Conservation (phyloP, 2,329 filamentous ascomycete genomes). For the Macrophomina pseudophaseolina region DNA sequence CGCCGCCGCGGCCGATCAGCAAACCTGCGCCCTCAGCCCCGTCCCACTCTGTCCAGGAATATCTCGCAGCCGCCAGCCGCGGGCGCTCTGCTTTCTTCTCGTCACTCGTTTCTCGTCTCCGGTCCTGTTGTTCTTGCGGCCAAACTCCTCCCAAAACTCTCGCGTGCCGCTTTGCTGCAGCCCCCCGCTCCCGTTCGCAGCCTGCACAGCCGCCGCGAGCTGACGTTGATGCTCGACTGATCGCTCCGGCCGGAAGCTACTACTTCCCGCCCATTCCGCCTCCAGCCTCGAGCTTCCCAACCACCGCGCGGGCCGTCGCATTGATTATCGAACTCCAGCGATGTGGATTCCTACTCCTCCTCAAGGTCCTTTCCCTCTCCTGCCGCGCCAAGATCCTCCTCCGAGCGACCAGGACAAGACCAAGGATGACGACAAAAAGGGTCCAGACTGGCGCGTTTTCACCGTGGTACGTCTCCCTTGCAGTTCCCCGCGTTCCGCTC, state of each 20-base stretch:
- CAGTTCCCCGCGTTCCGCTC: constrained; percentile 1
- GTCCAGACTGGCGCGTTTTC: constrained; percentile 23
- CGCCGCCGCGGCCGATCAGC: constrained; percentile 20
- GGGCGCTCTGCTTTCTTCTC: constrained; percentile 13
- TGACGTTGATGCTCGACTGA: constrained; percentile 26
- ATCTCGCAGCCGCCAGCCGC: constrained; percentile 19
- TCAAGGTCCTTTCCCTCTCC: not conserved
- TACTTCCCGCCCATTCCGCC: constrained; percentile 25
- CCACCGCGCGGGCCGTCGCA: constrained; percentile 11
- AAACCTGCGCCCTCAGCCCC: constrained; percentile 23
- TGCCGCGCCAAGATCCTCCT: constrained; percentile 12
- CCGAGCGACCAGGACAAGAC: not conserved
- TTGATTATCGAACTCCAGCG: not conserved
- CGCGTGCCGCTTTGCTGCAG: not conserved
- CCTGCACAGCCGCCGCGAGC: constrained; percentile 20
- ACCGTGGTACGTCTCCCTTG: constrained; percentile 22
- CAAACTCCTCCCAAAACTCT: not conserved
- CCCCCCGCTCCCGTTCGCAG: not conserved
- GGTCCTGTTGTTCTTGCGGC: not conserved
- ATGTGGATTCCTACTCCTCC: constrained; percentile 20
- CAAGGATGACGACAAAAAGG: constrained; percentile 9
- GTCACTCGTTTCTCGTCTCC: constrained; percentile 10
- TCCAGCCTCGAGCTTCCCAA: constrained; percentile 16
- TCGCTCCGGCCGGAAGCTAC: constrained; percentile 20
- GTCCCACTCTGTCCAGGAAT: constrained; percentile 24